phyloP scores from a whole-genome alignment of 768 basidiomycete species.

The Pleurotus cornucopiae region DNA sequence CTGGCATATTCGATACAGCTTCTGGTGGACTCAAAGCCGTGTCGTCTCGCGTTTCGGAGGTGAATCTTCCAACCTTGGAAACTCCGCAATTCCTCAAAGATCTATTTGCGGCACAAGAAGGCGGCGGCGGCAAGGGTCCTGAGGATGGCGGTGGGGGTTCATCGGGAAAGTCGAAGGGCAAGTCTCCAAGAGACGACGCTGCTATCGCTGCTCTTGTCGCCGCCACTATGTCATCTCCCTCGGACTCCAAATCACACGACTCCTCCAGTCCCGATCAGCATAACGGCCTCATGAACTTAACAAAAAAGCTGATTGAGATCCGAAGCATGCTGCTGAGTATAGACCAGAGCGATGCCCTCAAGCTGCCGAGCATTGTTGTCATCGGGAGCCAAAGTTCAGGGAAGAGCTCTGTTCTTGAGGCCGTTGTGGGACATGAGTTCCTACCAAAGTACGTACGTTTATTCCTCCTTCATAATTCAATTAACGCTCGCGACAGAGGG shows the following conservation, averaged over 20 bases:
- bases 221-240: slow-evolving; percentile 74
- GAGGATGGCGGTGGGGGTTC: slow-evolving; percentile 25
- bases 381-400: slow-evolving; percentile 98
- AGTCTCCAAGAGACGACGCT: slow-evolving; percentile 54
- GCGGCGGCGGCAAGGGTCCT: slow-evolving; percentile 24
- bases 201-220: slow-evolving; percentile 73
- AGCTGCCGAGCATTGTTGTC: slow-evolving; percentile 95
- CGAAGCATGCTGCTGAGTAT: slow-evolving; percentile 91
- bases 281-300: slow-evolving; percentile 91
- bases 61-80: slow-evolving; percentile 52
- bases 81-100: slow-evolving; percentile 70
- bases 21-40: slow-evolving; percentile 63
- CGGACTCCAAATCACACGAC: slow-evolving; percentile 47
- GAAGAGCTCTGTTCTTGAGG: slow-evolving; percentile 95
- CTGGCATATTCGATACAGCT: slow-evolving; percentile 70
- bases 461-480: not conserved
- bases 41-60: slow-evolving; percentile 52
- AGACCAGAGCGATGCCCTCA: slow-evolving; percentile 92
- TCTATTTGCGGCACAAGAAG: slow-evolving; percentile 36
- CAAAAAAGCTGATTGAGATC: slow-evolving; percentile 94
- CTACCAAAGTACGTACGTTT: slow-evolving; percentile 79
- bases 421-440: slow-evolving; percentile 97
- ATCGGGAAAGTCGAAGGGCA: slow-evolving; percentile 29
- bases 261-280: slow-evolving; percentile 42
- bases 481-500: slow-evolving; percentile 52